Evolutionary conservation across 805 yeast genomes (phyloP), one percentile per base, ranked within the genome.

Genomic region (Candida dajiaensis): DNA sequence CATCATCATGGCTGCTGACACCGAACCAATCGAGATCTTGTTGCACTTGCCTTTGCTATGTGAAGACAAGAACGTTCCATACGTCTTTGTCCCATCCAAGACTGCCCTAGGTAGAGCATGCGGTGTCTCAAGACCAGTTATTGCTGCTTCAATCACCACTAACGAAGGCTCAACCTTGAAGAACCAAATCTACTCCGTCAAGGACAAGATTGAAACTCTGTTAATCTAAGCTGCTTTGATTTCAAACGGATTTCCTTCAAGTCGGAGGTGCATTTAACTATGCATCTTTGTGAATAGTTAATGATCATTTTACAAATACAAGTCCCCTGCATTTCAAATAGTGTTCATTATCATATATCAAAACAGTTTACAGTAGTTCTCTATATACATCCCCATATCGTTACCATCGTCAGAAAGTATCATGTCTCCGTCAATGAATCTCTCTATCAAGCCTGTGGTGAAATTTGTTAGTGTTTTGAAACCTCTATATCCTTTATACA

Each of bases 1-100:
- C 80, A 90, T 92, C 72, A 88, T 92, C 76, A 89, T 94, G 97
- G 99, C 99, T 58, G 99, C 99, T 62, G 99, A 94, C 69, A 89
- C 99, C 64, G 96, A 90, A 74, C 99, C 99, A 63, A 90, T 94
- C 67, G 99, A 94, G 77, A 92, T 94, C 71, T 83, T 94, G 66
- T 81, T 94, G 72, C 99, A 94, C 70, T 80, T 94, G 70, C 99
- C 99, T 43, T 80, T 94, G 63, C 78, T 94, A 63, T 94, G 99
- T 74, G 99, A 94, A 77, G 99, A 94, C 76, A 94, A 94, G 81
- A 94, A 94, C 78, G 99, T 94, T 58, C 97, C 99, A 55, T 94
- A 94, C 78, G 98, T 94, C 55, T 94, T 94, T 60, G 98, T 94
- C 57, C 97, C 99, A 59, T 89, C 97, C 61, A 92, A 94, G 80